Percentiles rank a stretch among this genome's conserved stretches.
These are phyloP conservation scores for Pseudotulostoma volvatum DNA, from an alignment of 495 filamentous ascomycete genomes.

Conservation along the genomic window DNA sequence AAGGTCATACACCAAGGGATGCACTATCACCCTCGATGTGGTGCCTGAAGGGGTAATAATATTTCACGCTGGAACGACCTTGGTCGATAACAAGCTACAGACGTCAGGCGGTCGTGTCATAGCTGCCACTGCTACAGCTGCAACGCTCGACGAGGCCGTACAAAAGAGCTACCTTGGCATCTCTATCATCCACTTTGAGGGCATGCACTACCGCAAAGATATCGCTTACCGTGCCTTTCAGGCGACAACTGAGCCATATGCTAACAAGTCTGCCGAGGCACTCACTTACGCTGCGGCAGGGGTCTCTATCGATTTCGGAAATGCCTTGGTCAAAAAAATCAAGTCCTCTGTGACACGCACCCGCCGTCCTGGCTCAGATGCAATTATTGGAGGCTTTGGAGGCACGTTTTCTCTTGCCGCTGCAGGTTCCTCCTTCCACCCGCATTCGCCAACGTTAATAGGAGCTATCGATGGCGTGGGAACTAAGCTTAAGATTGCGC, in stretches of 20 bases:
- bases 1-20: constrained; percentile 69
- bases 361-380: constrained; percentile 65
- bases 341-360: constrained; percentile 70
- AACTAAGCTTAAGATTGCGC: constrained; percentile 91
- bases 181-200: constrained; percentile 62
- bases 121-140: constrained; percentile 63
- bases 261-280: constrained; percentile 22
- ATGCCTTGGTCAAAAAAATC: constrained; percentile 77
- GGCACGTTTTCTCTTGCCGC: constrained; percentile 68
- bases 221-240: constrained; percentile 58
- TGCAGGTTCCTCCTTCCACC: constrained; percentile 49
- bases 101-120: constrained; percentile 85
- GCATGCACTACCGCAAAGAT: constrained; percentile 85
- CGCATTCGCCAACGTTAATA: constrained; percentile 58
- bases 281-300: constrained; percentile 89
- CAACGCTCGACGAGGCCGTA: constrained; percentile 63
- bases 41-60: constrained; percentile 42
- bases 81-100: constrained; percentile 42
- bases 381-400: constrained; percentile 88
- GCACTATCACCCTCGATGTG: constrained; percentile 45
- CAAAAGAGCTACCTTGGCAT: constrained; percentile 70
- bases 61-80: constrained; percentile 84
- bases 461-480: constrained; percentile 91
- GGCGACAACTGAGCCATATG: constrained; percentile 12
- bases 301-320: constrained; percentile 83